phyloP scores from a whole-genome alignment of 441 rosid genomes.

The Kokia cookei region DNA sequence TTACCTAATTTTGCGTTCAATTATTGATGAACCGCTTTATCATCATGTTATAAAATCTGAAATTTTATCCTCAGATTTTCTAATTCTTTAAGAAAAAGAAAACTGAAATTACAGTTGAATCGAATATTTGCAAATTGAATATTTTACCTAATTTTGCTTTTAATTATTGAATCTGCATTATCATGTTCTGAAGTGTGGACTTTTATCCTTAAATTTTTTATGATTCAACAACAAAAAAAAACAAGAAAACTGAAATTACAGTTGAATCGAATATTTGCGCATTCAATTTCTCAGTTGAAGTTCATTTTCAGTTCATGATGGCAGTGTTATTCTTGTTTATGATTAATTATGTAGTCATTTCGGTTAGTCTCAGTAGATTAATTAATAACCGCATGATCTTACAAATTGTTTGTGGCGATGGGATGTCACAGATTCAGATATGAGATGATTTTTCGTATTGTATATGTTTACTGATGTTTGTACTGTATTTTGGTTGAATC shows the following conservation, averaged over 20 bases:
- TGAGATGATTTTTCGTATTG: neutral
- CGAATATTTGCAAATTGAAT: neutral
- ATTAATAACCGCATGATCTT: no score
- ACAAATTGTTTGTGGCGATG: no score
- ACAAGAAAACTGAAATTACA: neutral
- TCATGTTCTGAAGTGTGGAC: neutral
- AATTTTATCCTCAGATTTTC: neutral
- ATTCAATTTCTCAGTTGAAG: neutral
- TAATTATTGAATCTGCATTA: neutral
- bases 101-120: neutral
- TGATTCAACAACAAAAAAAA: neutral
- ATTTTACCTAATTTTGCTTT: no score
- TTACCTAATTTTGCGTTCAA: neutral
- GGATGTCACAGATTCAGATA: neutral
- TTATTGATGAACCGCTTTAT: neutral
- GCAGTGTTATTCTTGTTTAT: neutral
- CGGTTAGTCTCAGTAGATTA: neutral
- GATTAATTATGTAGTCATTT: neutral
- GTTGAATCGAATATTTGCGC: neutral
- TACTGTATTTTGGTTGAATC: constrained; percentile 8
- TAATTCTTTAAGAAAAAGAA: neutral
- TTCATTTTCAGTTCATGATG: neutral
- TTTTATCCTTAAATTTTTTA: neutral
- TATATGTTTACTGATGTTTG: neutral
- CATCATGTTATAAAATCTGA: neutral